Evolutionary conservation across 1,284 basidiomycete species (phyloP).

Genomic region (Megacollybia platyphylla): DNA sequence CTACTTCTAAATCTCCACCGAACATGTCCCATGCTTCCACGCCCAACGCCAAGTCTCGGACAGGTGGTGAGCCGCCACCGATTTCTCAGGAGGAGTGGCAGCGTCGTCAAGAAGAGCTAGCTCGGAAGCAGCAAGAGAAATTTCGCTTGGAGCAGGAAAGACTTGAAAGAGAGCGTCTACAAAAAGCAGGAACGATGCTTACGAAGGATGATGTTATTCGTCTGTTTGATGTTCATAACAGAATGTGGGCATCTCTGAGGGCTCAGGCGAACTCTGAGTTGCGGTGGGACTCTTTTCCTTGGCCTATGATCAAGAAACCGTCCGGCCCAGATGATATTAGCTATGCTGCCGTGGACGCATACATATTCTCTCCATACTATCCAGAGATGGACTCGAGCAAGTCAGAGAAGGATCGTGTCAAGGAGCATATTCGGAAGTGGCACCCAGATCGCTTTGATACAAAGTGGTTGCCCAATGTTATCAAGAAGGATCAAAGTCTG

Average conservation of each 20-base stretch:
- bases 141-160: conserved; percentile 47
- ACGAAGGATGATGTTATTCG: conserved; percentile 39
- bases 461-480: conserved; percentile 38
- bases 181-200: conserved; percentile 27
- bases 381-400: conserved; percentile 31
- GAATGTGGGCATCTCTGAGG: conserved; percentile 39
- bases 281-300: conserved; percentile 53
- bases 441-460: conserved; percentile 45
- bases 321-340: conserved; percentile 46
- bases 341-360: conserved; percentile 36
- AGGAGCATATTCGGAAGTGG: conserved; percentile 49
- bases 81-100: conserved; percentile 33
- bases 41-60: conserved; percentile 10
- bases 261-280: conserved; percentile 16
- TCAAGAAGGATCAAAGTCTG: conserved; percentile 32
- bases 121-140: conserved; percentile 40
- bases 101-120: conserved; percentile 42
- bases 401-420: conserved; percentile 39
- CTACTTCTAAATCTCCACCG: conserved; percentile 4
- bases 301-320: conserved; percentile 53
- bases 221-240: conserved; percentile 42
- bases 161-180: conserved; percentile 27
- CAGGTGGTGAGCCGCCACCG: conserved; percentile 12
- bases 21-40: conserved; percentile 13
- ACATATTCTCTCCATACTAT: conserved; percentile 42